phyloP scores from a whole-genome alignment of 2,329 filamentous ascomycete species.

The Fusarium napiforme region DNA sequence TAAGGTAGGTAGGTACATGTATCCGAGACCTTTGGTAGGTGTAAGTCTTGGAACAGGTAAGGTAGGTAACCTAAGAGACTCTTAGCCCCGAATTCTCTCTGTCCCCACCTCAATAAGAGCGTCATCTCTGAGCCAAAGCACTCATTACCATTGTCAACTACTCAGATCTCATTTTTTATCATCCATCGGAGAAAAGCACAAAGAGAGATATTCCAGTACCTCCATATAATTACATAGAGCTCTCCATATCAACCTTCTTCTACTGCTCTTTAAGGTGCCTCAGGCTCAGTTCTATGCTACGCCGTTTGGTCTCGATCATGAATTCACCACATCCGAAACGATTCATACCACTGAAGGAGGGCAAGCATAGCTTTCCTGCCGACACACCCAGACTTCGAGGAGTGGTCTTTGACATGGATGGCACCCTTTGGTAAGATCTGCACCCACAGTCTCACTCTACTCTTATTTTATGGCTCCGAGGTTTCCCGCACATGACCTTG shows the following conservation, averaged over 20 bases:
- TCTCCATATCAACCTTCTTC: not conserved
- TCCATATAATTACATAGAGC: not conserved
- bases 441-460: not conserved
- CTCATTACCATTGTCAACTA: slow-evolving; percentile 19
- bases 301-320: slow-evolving; percentile 56
- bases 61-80: not conserved
- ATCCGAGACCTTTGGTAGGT: not conserved
- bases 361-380: slow-evolving; percentile 43
- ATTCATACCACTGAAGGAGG: slow-evolving; percentile 66
- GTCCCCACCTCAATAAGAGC: slow-evolving; percentile 30
- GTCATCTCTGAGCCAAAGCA: slow-evolving; percentile 34
- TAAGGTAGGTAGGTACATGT: not conserved
- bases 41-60: not conserved
- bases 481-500: not conserved
- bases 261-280: not conserved
- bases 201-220: not conserved
- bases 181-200: not conserved
- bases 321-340: slow-evolving; percentile 53
- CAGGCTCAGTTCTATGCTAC: slow-evolving; percentile 33
- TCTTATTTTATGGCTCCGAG: not conserved
- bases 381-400: slow-evolving; percentile 63
- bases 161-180: not conserved
- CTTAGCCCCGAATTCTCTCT: slow-evolving; percentile 16
- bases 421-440: slow-evolving; percentile 82
- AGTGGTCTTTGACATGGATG: slow-evolving; percentile 92